A percentile compares a stretch with the other conserved stretches of the same genome.
Evolutionary conservation across 257 asterid genomes (phyloP).

Genomic region (Solanum pinnatisectum): DNA sequence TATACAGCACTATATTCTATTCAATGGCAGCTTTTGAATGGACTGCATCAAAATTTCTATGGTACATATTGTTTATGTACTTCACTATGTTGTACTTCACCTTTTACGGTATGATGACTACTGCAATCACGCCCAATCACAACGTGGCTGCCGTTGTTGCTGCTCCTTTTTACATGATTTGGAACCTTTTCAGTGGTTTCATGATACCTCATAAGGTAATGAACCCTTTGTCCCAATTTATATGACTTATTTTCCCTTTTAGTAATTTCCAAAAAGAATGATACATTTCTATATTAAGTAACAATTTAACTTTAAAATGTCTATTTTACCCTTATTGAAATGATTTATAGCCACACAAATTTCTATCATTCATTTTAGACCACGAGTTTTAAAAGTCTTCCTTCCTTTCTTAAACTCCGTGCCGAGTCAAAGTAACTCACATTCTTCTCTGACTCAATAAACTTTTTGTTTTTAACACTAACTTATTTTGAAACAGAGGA

Average conservation of each 20-base stretch:
- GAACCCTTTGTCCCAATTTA: background rate
- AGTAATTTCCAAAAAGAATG: background rate
- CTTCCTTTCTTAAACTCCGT: no score
- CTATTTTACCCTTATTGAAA: background rate
- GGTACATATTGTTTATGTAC: slow-evolving; percentile 72
- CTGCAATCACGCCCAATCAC: slow-evolving; percentile 92
- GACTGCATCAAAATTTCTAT: slow-evolving; percentile 47
- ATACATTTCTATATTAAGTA: no score
- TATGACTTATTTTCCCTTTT: background rate
- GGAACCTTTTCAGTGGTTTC: slow-evolving; percentile 96
- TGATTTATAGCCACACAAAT: background rate
- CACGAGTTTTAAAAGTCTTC: no score
- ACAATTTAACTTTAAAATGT: background rate
- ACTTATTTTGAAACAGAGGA: slow-evolving; percentile 37
- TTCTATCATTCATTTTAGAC: no score
- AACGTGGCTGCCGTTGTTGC: slow-evolving; percentile 78
- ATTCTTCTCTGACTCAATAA: background rate
- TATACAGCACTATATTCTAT: slow-evolving; percentile 68
- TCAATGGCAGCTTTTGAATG: slow-evolving; percentile 83
- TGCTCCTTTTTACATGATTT: slow-evolving; percentile 93
- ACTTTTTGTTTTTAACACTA: slow-evolving; percentile 1
- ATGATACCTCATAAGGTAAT: slow-evolving; percentile 95
- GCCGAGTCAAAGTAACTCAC: background rate
- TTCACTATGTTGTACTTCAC: slow-evolving; percentile 86
- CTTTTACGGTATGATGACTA: slow-evolving; percentile 93